Base-by-base conservation (phyloP, 257 asterid species). In the Przewalskia tangutica region DNA sequence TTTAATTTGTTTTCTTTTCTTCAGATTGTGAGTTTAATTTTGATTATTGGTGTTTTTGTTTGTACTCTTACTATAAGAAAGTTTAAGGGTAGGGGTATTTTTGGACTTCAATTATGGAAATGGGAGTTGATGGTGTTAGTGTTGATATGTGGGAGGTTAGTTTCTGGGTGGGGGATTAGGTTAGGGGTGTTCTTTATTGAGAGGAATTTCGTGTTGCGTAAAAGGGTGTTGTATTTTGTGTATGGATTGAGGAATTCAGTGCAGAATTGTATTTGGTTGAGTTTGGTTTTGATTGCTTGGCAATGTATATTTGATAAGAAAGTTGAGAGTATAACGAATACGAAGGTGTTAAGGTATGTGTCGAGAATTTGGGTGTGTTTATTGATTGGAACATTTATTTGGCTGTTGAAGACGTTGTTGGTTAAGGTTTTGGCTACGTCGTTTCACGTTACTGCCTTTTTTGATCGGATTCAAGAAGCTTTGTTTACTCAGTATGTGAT, bases 361-460 rank as follows among this genome's bases (percentile, higher is more conserved):
- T 91, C 97, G 0, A 86, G 79, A 84, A 70, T 92, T 81, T 95
- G 98, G 97, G 90, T 93, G 81, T 93, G 98, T 64, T 90, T 95
- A 7, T 82, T 95, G 85, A 90, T 93, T 8, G 97, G 97, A 16
- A 93, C 98, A 0, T 67, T 91, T 51, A 84, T 93, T 82, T 95
- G 98, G 98, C 84, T 95, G 10, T 44, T 95, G 23, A 95, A 95
- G 82, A 95, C 98, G 0, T 50, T 93, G 80, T 84, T 93, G 1
- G 97, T 95, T 34, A 95, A 95, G 91, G 97, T 93, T 44, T 54
- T 95, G 55, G 98, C 98, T 6, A 92, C 92, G 2, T 90, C 95
- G 0, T 95, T 95, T 66, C 98, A 95, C 17, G 97, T 95, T 9
- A 93, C 88, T 66, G 91, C 98, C 0, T 95, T 92, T 75, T 93